Percentiles rank a stretch among this genome's conserved stretches.
phyloP scores from a whole-genome alignment of 176 grass and related monocot species.

The Luzula sylvatica region DNA sequence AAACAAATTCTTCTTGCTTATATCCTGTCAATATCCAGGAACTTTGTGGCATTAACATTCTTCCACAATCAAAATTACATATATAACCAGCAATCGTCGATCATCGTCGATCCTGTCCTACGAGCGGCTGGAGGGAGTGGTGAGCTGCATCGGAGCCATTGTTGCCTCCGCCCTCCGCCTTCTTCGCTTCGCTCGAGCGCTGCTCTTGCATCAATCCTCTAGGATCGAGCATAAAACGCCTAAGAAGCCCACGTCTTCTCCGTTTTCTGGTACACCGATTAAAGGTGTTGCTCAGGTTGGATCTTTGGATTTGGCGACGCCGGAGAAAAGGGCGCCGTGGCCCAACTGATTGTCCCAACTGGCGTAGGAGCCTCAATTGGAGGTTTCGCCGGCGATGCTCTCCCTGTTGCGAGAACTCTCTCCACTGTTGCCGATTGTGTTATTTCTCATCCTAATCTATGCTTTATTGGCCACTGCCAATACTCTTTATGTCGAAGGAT shows the following conservation, averaged over 20 bases:
- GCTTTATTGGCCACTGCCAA: slow-evolving; percentile 87
- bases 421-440: slow-evolving; percentile 59
- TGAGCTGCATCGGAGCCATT: slow-evolving; percentile 22
- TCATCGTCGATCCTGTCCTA: slow-evolving; percentile 20
- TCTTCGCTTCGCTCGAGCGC: slow-evolving; percentile 39
- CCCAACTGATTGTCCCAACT: slow-evolving; percentile 59
- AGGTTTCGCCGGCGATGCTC: slow-evolving; percentile 79
- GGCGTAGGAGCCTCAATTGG: slow-evolving; percentile 69
- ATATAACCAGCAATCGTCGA: slow-evolving; percentile 7
- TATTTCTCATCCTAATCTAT: slow-evolving; percentile 90
- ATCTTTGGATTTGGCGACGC: slow-evolving; percentile 48
- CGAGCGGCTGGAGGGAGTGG: slow-evolving; percentile 24
- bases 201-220: slow-evolving; percentile 47
- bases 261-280: neutral
- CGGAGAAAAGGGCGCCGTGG: slow-evolving; percentile 15
- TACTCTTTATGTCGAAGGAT: slow-evolving; percentile 79
- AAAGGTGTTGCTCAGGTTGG: too few species aligned
- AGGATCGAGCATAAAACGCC: too few species aligned
- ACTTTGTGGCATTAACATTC: too few species aligned
- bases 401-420: slow-evolving; percentile 64
- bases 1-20: too few species aligned
- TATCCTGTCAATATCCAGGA: too few species aligned
- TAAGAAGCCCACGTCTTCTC: slow-evolving; percentile 5
- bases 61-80: too few species aligned
- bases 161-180: slow-evolving; percentile 33